Evolutionary conservation across 805 yeast genomes (phyloP), one percentile per base, ranked within the genome.

Genomic region (Hanseniaspora pseudoguilliermondii): DNA sequence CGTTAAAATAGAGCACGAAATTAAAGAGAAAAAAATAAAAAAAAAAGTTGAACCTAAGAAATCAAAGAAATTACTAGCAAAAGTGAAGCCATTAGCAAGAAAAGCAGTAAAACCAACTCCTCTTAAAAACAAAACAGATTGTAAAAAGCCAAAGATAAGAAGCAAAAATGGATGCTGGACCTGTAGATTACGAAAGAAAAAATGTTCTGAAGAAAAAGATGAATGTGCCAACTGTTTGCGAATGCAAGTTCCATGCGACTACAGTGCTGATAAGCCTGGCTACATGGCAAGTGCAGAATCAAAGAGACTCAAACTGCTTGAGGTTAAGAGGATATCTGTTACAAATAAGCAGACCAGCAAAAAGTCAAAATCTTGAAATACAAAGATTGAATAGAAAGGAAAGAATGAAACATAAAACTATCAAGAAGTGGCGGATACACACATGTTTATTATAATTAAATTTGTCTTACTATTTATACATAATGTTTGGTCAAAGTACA

Each of bases 131-230:
- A 29, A 8, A 6, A 5, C 25, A 38, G 21, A 25, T 15, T 29
- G 20, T 11, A 16, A 2, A 3, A 44, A 16, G n/a, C 48, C 35
- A 47, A 63, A 66, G 10, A 64, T 71, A 23, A 67, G 83, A 49
- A 78, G 82, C 1, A 76, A 75, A 58, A 71, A 71, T 34, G 90
- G 90, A 0, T 84, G 93, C 63, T 84, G 91, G 91, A 84, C 86
- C 6, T 84, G 91, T 64, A 69, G 90, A 57, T 67, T 83, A 18
- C 73, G 93, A 41, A 81, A 86, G 60, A 84, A 84, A 65, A 79
- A 82, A 60, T 84, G 91, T 63, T 77, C 86, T 1, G 87, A 80
- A 62, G 79, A 79, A 57, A 74, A 71, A 60, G 89, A 90, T 0
- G 62, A 57, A 5, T 84, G 93, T 64, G 63, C 64, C 8, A 81